These are phyloP conservation scores for Cystoisospora suis DNA, from an alignment of 169 alveolate genomes.

Conservation along the genomic window DNA sequence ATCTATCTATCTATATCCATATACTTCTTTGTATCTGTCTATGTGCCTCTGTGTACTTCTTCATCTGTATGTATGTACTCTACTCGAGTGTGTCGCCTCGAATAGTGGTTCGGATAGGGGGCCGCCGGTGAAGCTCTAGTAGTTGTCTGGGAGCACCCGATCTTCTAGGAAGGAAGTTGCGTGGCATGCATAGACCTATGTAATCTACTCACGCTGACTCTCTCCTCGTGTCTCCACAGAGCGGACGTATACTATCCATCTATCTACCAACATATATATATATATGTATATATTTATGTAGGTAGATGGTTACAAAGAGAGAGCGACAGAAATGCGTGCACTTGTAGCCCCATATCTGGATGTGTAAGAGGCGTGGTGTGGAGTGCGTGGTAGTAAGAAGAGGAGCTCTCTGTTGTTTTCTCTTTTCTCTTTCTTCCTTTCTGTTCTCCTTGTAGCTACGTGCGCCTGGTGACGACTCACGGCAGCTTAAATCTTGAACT, in stretches of 20 bases:
- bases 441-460: not conserved
- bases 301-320: not conserved
- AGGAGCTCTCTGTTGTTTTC: not conserved
- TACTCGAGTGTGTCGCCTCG: not conserved
- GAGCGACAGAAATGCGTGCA: not conserved
- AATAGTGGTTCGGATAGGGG: no score
- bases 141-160: no score
- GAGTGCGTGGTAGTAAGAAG: no score
- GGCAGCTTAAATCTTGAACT: conserved; percentile 88
- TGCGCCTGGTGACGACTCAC: conserved; percentile 74
- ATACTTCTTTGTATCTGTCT: not conserved
- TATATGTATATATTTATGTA: no score
- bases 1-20: not conserved
- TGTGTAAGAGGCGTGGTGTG: no score
- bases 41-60: not conserved
- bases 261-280: not conserved
- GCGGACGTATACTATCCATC: no score
- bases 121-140: not conserved
- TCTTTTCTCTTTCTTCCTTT: not conserved
- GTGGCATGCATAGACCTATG: no score
- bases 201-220: no score
- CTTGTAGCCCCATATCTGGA: not conserved
- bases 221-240: no score
- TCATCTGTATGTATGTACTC: not conserved
- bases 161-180: no score